Evolutionary conservation across 306 rosid genomes (phyloP), one percentile per base, ranked within the genome.

Genomic region (Dalbergia cochinchinensis): DNA sequence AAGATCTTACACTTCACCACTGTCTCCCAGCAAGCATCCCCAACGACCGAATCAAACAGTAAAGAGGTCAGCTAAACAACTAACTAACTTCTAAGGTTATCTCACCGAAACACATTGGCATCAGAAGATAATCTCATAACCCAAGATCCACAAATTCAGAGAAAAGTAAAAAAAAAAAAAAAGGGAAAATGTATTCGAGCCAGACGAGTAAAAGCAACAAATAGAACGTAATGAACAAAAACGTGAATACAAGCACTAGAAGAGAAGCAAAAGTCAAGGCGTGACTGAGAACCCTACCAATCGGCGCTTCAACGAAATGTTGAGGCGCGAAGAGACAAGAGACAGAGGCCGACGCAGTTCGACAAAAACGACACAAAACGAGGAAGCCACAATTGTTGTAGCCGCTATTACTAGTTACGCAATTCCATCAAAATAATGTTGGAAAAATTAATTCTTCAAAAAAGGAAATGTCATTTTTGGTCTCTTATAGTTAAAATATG

Each of bases 271-370:
- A 77, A 45, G 7, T 6, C 69, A 18, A 72, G 44, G 20, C 2
- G 16, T 45, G 60, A 75, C 6, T 6, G 20, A n/a, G 60, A 54
- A 77, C 3, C 65, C 8, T 68, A 80, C 82, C 79, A 66, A 55
- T 47, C 18, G 11, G 83, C 15, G 31, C 45, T 74, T 47, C 51
- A 37, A 65, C 20, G 69, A 55, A 58, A 60, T 15, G 65, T 20
- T 62, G 79, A 69, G 33, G 73, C 34, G 68, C 18, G 6, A 64
- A 31, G 67, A 34, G 14, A 2, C 14, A 3, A 65, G 15, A 41
- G 9, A 41, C 73, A 79, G 67, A 45, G 74, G 71, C 75, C 81
- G 75, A 71, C 83, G 64, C 55, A 10, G 82, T 80, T 77, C 35
- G 70, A 64, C 33, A 0, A 67, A 72, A 31, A 60, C 37, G 55